Conservation (phyloP, 169 alveolate species). For the Perkinsus olseni region DNA sequence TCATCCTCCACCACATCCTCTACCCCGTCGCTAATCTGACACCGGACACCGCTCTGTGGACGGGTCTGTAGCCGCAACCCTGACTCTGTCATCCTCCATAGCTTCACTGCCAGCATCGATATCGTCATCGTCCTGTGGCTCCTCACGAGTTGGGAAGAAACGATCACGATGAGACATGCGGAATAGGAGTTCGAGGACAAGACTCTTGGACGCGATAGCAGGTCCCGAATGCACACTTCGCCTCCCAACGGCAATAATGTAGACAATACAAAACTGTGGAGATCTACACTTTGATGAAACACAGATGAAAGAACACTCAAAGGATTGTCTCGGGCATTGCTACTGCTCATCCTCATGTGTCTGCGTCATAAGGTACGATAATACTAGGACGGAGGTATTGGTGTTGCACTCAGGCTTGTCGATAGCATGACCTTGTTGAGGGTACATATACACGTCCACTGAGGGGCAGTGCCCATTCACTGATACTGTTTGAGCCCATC, state of each 20-base stretch:
- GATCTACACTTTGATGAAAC: too few relatives aligned
- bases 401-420: background rate
- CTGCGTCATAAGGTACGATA: background rate
- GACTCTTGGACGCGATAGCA: too few relatives aligned
- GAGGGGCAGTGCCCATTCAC: background rate
- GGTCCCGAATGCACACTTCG: too few relatives aligned
- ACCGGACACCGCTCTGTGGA: too few relatives aligned
- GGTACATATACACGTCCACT: background rate
- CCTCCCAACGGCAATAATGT: too few relatives aligned
- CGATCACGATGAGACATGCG: background rate
- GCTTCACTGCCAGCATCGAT: background rate
- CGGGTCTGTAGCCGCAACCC: too few relatives aligned
- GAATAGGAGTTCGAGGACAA: too few relatives aligned
- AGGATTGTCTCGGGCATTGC: too few relatives aligned
- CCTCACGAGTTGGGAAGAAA: background rate
- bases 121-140: background rate
- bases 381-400: background rate
- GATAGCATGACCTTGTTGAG: background rate
- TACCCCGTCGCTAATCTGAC: background rate
- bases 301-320: too few relatives aligned
- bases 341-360: too few relatives aligned
- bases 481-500: background rate
- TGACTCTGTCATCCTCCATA: background rate
- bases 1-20: background rate
- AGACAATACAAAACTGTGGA: too few relatives aligned